Evolutionary conservation across 192 early-diverging fungal species (phyloP).

Genomic region (Radiomyces spectabilis): DNA sequence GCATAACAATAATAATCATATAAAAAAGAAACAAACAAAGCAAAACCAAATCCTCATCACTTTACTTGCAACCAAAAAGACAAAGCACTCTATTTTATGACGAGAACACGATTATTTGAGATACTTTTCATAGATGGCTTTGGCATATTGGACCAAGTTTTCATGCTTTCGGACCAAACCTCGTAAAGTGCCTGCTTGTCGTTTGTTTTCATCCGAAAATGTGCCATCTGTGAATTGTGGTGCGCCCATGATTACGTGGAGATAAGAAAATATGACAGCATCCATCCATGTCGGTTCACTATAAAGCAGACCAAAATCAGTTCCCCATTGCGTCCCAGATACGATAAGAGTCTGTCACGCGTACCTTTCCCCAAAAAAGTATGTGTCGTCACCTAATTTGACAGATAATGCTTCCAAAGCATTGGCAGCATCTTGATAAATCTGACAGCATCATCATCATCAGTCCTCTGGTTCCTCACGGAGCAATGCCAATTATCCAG

Average conservation of each 20-base stretch:
- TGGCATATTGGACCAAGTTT: conserved; percentile 44
- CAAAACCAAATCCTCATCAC: not conserved
- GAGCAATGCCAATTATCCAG: too few species aligned
- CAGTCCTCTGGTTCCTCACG: too few species aligned
- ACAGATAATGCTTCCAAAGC: conserved; percentile 42
- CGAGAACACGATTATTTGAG: conserved; percentile 4
- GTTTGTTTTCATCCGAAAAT: conserved; percentile 10
- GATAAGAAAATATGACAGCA: conserved; percentile 52
- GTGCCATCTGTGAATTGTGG: conserved; percentile 8
- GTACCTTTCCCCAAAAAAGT: conserved; percentile 48
- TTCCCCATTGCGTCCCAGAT: too few species aligned
- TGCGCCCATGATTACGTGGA: conserved; percentile 42
- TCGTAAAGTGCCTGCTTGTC: conserved; percentile 30
- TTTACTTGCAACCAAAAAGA: too few species aligned
- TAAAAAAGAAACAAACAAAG: not conserved
- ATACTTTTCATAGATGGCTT: conserved; percentile 20
- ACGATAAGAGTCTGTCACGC: too few species aligned
- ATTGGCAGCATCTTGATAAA: conserved; percentile 45
- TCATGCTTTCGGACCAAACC: conserved; percentile 38
- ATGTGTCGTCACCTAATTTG: conserved; percentile 36
- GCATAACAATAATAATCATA: not conserved
- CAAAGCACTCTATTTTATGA: not conserved
- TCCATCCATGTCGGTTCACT: conserved; percentile 42
- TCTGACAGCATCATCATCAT: conserved; percentile 23
- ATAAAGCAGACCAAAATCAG: not conserved